Conservation (phyloP, 176 grass and related monocot genomes). For the Carex pumila region DNA sequence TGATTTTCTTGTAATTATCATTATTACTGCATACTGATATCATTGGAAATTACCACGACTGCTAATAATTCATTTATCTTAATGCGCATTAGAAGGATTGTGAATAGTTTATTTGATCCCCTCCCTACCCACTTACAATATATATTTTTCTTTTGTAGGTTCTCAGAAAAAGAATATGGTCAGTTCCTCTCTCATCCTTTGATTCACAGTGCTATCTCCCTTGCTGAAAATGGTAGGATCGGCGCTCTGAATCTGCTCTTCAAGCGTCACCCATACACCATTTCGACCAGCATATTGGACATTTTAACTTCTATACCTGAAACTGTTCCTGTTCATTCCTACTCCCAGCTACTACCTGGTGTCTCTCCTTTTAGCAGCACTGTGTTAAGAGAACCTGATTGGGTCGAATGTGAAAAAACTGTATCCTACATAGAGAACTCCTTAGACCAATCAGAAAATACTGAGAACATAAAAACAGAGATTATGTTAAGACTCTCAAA, state of each 20-base stretch:
- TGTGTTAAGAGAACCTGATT: conserved; percentile 74
- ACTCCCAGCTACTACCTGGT: conserved; percentile 79
- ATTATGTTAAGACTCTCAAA: conserved; percentile 49
- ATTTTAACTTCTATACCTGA: conserved; percentile 84
- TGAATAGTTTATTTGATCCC: not conserved
- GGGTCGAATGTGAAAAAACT: conserved; percentile 88
- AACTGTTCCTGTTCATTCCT: conserved; percentile 80
- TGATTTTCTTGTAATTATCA: not conserved
- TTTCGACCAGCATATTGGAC: conserved; percentile 46
- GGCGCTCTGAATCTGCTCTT: conserved; percentile 94
- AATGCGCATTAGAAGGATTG: not conserved
- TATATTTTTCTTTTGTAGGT: conserved; percentile 50
- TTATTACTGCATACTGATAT: not conserved
- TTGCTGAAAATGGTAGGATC: conserved; percentile 94
- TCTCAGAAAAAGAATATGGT: conserved; percentile 59
- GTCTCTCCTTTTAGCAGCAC: conserved; percentile 47
- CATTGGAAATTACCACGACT: not conserved
- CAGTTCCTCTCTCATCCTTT: conserved; percentile 65
- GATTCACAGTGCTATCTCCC: conserved; percentile 49
- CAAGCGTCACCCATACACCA: conserved; percentile 91
- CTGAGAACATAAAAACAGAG: conserved; percentile 58
- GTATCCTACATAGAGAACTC: conserved; percentile 47
- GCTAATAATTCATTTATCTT: not conserved
- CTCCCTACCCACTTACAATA: not conserved
- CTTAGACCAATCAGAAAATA: conserved; percentile 34